Conservation (phyloP, 108 stramenopile species). For the Skeletonema menzelii region DNA sequence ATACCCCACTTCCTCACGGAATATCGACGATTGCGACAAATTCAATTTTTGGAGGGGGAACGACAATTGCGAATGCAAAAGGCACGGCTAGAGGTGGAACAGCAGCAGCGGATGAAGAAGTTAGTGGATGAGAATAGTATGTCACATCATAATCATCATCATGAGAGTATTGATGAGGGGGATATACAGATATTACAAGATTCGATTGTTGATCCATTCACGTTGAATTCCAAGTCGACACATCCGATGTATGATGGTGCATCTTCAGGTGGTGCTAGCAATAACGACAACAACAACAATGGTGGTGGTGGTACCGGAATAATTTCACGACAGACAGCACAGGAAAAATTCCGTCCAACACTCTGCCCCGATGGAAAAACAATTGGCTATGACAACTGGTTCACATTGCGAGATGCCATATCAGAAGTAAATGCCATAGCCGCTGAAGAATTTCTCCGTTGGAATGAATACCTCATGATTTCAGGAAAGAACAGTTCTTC, state of each 20-base stretch:
- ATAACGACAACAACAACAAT: not conserved
- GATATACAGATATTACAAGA: conserved; percentile 19
- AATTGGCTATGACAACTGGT: conserved; percentile 68
- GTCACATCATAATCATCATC: not conserved
- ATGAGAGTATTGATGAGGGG: not conserved
- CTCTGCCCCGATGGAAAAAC: conserved; percentile 71
- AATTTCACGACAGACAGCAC: not conserved
- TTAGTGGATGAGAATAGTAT: not conserved
- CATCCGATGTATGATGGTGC: not conserved
- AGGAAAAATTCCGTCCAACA: conserved; percentile 50
- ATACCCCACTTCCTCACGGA: conserved; percentile 32
- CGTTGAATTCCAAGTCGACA: conserved; percentile 2
- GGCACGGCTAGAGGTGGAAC: conserved; percentile 18
- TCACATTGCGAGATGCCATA: conserved; percentile 60
- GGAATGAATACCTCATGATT: conserved; percentile 66
- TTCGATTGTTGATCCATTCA: not conserved
- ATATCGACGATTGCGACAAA: conserved; percentile 3
- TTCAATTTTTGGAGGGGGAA: conserved; percentile 8
- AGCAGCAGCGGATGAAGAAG: not conserved
- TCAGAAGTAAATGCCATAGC: conserved; percentile 75
- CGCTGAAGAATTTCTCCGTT: conserved; percentile 65
- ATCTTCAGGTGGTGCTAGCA: too few species aligned
- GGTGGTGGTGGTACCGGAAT: not conserved
- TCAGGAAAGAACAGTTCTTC: conserved; percentile 6
- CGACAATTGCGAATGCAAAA: conserved; percentile 19